A percentile compares a stretch with the other conserved stretches of the same genome.
phyloP scores from a whole-genome alignment of 176 grass and related monocot species.

The Puccinellia tenuiflora region DNA sequence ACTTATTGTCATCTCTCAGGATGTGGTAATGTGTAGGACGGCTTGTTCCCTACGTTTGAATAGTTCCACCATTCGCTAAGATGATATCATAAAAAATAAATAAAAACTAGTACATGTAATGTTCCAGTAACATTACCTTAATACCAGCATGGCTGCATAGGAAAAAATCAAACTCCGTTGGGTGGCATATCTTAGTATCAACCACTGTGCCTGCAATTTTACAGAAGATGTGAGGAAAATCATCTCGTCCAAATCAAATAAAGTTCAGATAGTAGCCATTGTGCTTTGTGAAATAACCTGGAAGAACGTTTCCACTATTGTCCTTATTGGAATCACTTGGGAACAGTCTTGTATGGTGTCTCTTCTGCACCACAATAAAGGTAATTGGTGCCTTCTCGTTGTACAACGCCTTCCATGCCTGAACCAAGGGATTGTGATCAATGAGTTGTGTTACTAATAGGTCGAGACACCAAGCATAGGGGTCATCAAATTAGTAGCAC shows the following conservation, averaged over 20 bases:
- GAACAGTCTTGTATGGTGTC: slow-evolving; percentile 75
- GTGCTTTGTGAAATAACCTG: slow-evolving; percentile 32
- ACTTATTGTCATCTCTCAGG: slow-evolving; percentile 69
- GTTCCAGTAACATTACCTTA: slow-evolving; percentile 34
- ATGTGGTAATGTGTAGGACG: slow-evolving; percentile 74
- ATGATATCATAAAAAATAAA: background rate
- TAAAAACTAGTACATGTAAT: background rate
- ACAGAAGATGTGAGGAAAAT: background rate
- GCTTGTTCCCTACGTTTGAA: slow-evolving; percentile 44
- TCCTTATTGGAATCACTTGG: slow-evolving; percentile 33
- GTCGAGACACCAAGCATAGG: background rate
- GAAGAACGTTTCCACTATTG: slow-evolving; percentile 40
- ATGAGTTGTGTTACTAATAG: background rate
- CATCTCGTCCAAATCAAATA: background rate
- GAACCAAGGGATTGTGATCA: background rate
- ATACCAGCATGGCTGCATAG: slow-evolving; percentile 75
- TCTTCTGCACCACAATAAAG: slow-evolving; percentile 90
- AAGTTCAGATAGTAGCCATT: background rate
- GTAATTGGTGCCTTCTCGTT: slow-evolving; percentile 46
- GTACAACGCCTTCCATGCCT: slow-evolving; percentile 68
- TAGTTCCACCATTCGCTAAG: background rate
- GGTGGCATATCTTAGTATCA: slow-evolving; percentile 72
- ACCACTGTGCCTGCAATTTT: slow-evolving; percentile 64
- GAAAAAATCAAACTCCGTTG: slow-evolving; percentile 80
- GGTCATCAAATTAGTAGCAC: slow-evolving; percentile 5